These are phyloP conservation scores for Pythium rhizo-oryzae DNA, from an alignment of 352 stramenopile species.

Conservation along the genomic window DNA sequence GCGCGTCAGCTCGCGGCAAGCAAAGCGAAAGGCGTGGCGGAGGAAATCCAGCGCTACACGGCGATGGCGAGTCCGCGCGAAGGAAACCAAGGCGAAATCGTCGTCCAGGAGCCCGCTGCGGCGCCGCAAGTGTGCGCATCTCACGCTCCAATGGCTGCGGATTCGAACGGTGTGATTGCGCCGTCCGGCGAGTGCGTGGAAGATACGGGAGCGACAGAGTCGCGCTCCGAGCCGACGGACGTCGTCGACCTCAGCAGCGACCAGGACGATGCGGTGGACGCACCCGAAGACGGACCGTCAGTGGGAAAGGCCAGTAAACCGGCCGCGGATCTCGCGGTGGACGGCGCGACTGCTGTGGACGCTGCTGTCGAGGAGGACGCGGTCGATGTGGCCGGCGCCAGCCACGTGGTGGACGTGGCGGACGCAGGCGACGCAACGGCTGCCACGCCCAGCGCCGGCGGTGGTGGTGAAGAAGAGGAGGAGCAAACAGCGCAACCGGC, in stretches of 20 bases:
- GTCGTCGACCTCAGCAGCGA: conserved; percentile 4
- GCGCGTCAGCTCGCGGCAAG: neutral
- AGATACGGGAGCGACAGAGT: neutral
- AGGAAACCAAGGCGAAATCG: neutral
- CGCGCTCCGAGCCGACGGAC: neutral
- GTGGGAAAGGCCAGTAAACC: neutral
- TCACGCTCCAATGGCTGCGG: neutral
- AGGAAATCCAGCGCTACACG: neutral
- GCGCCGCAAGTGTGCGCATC: neutral
- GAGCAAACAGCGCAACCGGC: too few relatives aligned
- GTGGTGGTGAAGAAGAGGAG: too few relatives aligned
- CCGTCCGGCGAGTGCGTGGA: neutral
- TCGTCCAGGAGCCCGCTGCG: conserved; percentile 1
- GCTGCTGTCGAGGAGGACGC: neutral
- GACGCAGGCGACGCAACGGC: too few relatives aligned
- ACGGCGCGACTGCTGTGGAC: neutral
- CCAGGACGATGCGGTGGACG: neutral
- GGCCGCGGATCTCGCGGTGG: neutral
- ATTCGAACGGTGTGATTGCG: neutral
- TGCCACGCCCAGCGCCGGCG: too few relatives aligned
- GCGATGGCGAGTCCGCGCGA: conserved; percentile 15
- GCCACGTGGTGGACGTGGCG: neutral
- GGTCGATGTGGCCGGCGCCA: neutral
- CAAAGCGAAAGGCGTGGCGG: conserved; percentile 3
- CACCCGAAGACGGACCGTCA: neutral